phyloP scores from a whole-genome alignment of 768 basidiomycete species.

The Lanmaoa pseudosensibilis region DNA sequence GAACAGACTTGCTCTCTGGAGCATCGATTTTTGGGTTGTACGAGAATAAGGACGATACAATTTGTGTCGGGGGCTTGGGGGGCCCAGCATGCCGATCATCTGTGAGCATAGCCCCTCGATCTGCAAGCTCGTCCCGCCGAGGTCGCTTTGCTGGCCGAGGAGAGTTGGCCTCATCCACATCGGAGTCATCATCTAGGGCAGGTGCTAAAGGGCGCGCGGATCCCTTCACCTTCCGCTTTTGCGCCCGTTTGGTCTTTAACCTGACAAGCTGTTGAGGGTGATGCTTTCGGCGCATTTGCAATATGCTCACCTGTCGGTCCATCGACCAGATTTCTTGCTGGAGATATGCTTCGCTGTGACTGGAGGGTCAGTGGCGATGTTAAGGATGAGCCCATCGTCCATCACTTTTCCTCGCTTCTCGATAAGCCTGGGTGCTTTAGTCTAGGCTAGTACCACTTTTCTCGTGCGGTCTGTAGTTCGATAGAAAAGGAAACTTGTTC shows the following conservation, averaged over 20 bases:
- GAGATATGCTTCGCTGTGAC: constrained; percentile 27
- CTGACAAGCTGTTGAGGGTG: constrained; percentile 37
- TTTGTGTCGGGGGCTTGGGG: constrained; percentile 45
- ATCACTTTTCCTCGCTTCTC: constrained; percentile 31
- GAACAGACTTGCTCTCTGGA: constrained; percentile 30
- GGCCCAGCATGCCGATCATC: constrained; percentile 21
- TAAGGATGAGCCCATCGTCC: constrained; percentile 78
- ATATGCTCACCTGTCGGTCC: constrained; percentile 69
- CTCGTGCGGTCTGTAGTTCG: not conserved
- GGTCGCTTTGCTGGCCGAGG: constrained; percentile 50
- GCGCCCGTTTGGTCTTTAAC: constrained; percentile 70
- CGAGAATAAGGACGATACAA: constrained; percentile 89
- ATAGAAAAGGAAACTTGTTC: constrained; percentile 26
- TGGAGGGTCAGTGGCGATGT: constrained; percentile 51
- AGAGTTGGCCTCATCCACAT: constrained; percentile 18
- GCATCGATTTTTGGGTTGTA: constrained; percentile 71
- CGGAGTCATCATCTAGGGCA: constrained; percentile 19
- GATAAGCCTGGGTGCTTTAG: not conserved
- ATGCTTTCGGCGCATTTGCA: not conserved
- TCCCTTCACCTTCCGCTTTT: constrained; percentile 55
- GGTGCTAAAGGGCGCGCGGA: constrained; percentile 14
- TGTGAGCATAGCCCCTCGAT: constrained; percentile 16
- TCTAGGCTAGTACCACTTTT: not conserved
- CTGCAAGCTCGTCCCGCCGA: constrained; percentile 30
- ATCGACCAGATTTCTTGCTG: constrained; percentile 61